A percentile compares a stretch with the other conserved stretches of the same genome.
Evolutionary conservation across 345 rosid genomes (phyloP).

Genomic region (Hypericum androsaemum): DNA sequence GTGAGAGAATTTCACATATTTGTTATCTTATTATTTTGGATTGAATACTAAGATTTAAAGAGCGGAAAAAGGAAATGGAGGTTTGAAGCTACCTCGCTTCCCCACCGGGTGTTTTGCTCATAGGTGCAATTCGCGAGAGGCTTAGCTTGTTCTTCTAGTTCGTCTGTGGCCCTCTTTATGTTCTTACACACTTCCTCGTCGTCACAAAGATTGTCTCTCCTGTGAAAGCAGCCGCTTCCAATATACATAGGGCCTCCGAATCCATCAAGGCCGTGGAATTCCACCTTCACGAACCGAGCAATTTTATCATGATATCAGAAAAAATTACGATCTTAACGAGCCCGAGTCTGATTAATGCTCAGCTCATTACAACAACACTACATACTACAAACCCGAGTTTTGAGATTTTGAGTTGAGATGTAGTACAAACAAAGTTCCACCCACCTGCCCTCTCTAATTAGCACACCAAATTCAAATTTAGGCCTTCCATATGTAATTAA

Average conservation of each 20-base stretch:
- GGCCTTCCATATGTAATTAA: no score
- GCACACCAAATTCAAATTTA: no score
- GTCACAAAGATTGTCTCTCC: conserved; percentile 56
- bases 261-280: conserved; percentile 56
- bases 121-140: conserved; percentile 47
- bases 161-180: neutral
- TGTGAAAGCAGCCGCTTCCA: conserved; percentile 79
- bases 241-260: conserved; percentile 54
- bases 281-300: conserved; percentile 33
- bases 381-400: no score
- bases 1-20: no score
- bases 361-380: no score
- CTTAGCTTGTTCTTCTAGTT: conserved; percentile 29
- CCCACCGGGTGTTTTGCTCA: conserved; percentile 60
- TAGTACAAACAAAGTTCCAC: no score
- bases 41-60: neutral
- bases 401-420: no score
- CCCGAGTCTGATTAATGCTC: no score
- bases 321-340: no score
- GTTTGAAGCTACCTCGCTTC: conserved; percentile 39
- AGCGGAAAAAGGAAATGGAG: neutral
- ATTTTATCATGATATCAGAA: neutral
- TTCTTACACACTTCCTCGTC: conserved; percentile 2
- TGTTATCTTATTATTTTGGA: no score
- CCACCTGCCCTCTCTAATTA: no score